These are phyloP conservation scores for Metrosideros polymorpha DNA, from an alignment of 441 rosid genomes.

Conservation along the genomic window DNA sequence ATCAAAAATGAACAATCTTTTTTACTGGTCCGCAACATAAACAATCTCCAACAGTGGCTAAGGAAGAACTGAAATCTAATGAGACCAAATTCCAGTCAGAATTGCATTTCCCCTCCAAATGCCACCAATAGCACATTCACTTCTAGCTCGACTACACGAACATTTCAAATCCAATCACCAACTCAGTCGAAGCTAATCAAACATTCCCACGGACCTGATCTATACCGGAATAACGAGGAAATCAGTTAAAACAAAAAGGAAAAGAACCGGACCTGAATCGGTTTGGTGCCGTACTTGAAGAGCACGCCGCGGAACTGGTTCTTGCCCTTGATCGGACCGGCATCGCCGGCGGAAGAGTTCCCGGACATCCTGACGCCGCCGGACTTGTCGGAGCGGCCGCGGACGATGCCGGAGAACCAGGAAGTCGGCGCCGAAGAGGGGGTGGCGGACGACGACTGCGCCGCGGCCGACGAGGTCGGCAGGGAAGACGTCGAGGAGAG, in stretches of 20 bases:
- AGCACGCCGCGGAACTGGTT: conserved; percentile 86
- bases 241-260: neutral
- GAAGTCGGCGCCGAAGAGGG: conserved; percentile 21
- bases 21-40: neutral
- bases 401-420: conserved; percentile 83
- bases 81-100: neutral
- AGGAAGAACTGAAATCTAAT: neutral
- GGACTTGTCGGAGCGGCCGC: conserved; percentile 54
- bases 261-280: conserved; percentile 53
- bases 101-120: neutral
- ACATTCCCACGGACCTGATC: neutral
- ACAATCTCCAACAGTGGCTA: neutral
- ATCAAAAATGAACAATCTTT: neutral
- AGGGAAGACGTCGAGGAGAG: conserved; percentile 23
- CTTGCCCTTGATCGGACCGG: conserved; percentile 68
- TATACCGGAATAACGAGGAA: neutral
- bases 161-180: neutral
- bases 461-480: conserved; percentile 14
- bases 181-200: neutral
- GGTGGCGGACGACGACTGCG: conserved; percentile 29
- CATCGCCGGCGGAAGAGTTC: conserved; percentile 14
- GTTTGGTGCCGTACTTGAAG: conserved; percentile 84
- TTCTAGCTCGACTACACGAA: neutral
- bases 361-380: conserved; percentile 26
- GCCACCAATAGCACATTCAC: neutral